These are phyloP conservation scores for Multifurca ochricompacta DNA, from an alignment of 768 basidiomycete genomes.

Conservation along the genomic window DNA sequence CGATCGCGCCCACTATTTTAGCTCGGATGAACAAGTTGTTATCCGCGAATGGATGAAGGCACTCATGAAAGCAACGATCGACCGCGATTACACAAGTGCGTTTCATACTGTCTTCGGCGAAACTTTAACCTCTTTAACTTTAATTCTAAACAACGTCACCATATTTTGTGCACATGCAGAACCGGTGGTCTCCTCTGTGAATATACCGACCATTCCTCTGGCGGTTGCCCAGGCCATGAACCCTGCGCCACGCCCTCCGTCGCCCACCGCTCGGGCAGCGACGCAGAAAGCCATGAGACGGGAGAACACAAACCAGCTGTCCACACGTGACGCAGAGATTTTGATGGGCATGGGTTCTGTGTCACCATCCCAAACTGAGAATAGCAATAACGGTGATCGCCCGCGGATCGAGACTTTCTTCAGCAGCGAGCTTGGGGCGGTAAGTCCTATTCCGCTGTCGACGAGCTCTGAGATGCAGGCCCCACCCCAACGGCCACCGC, in stretches of 20 bases:
- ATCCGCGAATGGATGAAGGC: slow-evolving; percentile 99
- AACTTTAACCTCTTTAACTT: not conserved
- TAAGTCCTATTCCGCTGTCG: slow-evolving; percentile 1
- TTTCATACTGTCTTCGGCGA: slow-evolving; percentile 16
- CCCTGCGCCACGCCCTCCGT: slow-evolving; percentile 90
- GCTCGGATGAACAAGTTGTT: slow-evolving; percentile 75
- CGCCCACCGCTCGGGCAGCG: slow-evolving; percentile 78
- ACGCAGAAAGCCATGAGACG: slow-evolving; percentile 81
- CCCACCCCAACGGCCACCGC: slow-evolving; percentile 59
- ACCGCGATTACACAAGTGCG: slow-evolving; percentile 84
- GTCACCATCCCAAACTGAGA: slow-evolving; percentile 27
- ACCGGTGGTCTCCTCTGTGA: slow-evolving; percentile 92
- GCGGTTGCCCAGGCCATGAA: slow-evolving; percentile 95
- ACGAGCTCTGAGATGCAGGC: slow-evolving; percentile 22
- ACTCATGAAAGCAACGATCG: slow-evolving; percentile 97
- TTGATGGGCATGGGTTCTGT: slow-evolving; percentile 52
- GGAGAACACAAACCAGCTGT: slow-evolving; percentile 78
- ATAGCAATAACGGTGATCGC: slow-evolving; percentile 33
- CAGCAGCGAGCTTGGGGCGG: slow-evolving; percentile 19
- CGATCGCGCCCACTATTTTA: slow-evolving; percentile 86
- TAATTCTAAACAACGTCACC: too few species aligned
- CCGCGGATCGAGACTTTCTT: slow-evolving; percentile 50
- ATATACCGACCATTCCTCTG: slow-evolving; percentile 93
- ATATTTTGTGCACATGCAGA: slow-evolving; percentile 39
- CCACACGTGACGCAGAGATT: slow-evolving; percentile 69